Conservation (phyloP, 1,139 yeast genomes). For the Hemisphaericaspora lyxosophila region DNA sequence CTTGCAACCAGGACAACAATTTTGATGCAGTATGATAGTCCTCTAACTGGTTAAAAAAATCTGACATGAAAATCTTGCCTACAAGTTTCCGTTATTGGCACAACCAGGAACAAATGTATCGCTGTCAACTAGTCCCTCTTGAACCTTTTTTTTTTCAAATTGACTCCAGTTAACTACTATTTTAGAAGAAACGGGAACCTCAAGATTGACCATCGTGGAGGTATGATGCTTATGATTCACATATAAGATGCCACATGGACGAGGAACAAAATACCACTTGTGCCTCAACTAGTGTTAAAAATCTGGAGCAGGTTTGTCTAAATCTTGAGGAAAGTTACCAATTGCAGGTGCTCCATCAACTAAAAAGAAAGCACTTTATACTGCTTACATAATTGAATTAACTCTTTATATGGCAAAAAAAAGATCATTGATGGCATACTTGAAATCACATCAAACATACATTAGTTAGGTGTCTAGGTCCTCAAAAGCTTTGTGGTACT, state of each 20-base stretch:
- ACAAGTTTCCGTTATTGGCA: constrained; percentile 38
- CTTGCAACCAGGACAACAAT: constrained; percentile 17
- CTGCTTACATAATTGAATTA: constrained; percentile 47
- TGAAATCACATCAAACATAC: constrained; percentile 58
- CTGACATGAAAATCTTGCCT: constrained; percentile 59
- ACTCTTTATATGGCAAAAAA: constrained; percentile 54
- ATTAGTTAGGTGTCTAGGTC: constrained; percentile 30
- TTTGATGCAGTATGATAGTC: constrained; percentile 48
- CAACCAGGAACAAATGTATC: constrained; percentile 47
- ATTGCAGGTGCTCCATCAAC: constrained; percentile 72
- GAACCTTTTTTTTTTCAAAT: constrained; percentile 7
- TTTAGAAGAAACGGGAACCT: constrained; percentile 29
- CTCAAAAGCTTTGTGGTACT: constrained; percentile 32
- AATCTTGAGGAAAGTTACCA: constrained; percentile 45
- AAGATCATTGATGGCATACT: constrained; percentile 65
- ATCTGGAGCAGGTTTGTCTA: constrained; percentile 51
- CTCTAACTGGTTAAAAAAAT: constrained; percentile 51
- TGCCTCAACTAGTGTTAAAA: constrained; percentile 64
- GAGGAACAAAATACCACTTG: constrained; percentile 64
- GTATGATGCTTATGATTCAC: constrained; percentile 52
- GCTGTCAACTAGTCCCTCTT: constrained; percentile 16
- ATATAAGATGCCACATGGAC: constrained; percentile 58
- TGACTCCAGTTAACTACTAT: constrained; percentile 12
- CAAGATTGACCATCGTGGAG: constrained; percentile 38
- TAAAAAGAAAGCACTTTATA: constrained; percentile 49